Percentiles rank a stretch among this genome's conserved stretches.
phyloP scores from a whole-genome alignment of 441 rosid species.

The Aleurites moluccanus region DNA sequence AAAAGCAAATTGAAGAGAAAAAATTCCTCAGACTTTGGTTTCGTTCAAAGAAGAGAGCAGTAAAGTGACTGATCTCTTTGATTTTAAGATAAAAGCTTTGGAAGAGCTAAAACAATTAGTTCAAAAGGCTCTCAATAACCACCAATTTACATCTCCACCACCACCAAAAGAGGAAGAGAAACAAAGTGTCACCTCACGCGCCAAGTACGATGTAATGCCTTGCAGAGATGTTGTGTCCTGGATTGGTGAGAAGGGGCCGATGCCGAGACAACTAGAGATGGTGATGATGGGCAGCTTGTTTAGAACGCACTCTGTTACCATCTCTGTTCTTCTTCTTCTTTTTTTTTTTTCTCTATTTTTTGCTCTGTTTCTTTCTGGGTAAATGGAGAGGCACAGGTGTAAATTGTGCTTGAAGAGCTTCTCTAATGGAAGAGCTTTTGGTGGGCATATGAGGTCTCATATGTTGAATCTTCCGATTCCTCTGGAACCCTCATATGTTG shows the following conservation, averaged over 20 bases:
- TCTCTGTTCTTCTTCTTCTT: too few relatives aligned
- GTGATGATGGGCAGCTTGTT: too few relatives aligned
- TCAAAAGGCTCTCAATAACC: conserved; percentile 51
- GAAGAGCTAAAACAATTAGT: conserved; percentile 60
- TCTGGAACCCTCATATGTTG: too few relatives aligned
- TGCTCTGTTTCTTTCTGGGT: conserved; percentile 11
- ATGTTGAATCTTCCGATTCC: conserved; percentile 52
- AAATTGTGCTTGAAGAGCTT: conserved; percentile 66
- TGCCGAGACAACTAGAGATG: too few relatives aligned
- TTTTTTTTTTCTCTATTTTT: too few relatives aligned
- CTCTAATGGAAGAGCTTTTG: conserved; percentile 71
- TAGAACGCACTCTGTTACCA: too few relatives aligned
- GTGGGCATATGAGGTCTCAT: conserved; percentile 93
- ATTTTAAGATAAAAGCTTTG: conserved; percentile 57
- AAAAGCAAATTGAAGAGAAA: conserved; percentile 20
- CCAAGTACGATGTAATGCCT: too few relatives aligned
- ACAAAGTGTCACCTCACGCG: neutral
- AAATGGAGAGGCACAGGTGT: conserved; percentile 78
- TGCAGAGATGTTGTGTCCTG: too few relatives aligned
- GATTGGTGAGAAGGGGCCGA: too few relatives aligned
- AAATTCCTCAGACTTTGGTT: conserved; percentile 41
- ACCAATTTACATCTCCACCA: conserved; percentile 41
- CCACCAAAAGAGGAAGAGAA: conserved; percentile 16
- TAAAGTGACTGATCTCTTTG: conserved; percentile 60
- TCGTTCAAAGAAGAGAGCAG: conserved; percentile 92